These are phyloP conservation scores for Coemansia sp. DNA, from an alignment of 192 early-diverging fungal genomes.

Conservation along the genomic window DNA sequence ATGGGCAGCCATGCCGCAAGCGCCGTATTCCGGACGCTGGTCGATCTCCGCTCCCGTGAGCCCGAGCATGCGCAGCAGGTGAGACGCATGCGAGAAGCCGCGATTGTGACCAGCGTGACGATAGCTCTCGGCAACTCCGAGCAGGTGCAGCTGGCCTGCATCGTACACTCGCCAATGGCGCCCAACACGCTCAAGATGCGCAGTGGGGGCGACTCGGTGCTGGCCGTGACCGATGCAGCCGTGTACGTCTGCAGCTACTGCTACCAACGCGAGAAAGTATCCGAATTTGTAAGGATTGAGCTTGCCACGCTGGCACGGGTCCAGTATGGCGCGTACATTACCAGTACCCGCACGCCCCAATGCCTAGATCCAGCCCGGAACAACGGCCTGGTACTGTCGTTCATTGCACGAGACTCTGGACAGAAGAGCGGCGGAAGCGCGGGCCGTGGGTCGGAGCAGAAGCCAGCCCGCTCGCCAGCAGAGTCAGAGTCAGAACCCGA, in stretches of 20 bases:
- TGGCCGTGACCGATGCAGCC: slow-evolving; percentile 57
- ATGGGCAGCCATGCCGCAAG: slow-evolving; percentile 26
- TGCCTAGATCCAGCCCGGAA: slow-evolving; percentile 25
- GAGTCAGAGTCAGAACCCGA: too few relatives aligned
- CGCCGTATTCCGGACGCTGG: slow-evolving; percentile 36
- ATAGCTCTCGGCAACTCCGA: slow-evolving; percentile 66
- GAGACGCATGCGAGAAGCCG: slow-evolving; percentile 15
- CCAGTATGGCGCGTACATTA: slow-evolving; percentile 52
- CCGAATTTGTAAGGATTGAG: slow-evolving; percentile 57
- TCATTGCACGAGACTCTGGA: not conserved
- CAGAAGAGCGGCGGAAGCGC: too few relatives aligned
- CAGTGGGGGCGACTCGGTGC: slow-evolving; percentile 58
- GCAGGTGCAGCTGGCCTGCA: slow-evolving; percentile 55
- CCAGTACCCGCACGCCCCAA: slow-evolving; percentile 34
- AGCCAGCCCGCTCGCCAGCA: not conserved
- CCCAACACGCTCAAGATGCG: slow-evolving; percentile 41
- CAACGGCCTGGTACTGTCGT: slow-evolving; percentile 32
- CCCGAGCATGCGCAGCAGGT: slow-evolving; percentile 31
- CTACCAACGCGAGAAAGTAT: slow-evolving; percentile 61
- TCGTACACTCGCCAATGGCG: slow-evolving; percentile 55
- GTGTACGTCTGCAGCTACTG: slow-evolving; percentile 66
- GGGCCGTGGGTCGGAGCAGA: not conserved
- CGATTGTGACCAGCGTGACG: slow-evolving; percentile 51
- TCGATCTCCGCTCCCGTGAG: slow-evolving; percentile 42
- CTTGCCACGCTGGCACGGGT: slow-evolving; percentile 52